Conservation (phyloP, 176 grass and related monocot genomes). For the Secale cereale region DNA sequence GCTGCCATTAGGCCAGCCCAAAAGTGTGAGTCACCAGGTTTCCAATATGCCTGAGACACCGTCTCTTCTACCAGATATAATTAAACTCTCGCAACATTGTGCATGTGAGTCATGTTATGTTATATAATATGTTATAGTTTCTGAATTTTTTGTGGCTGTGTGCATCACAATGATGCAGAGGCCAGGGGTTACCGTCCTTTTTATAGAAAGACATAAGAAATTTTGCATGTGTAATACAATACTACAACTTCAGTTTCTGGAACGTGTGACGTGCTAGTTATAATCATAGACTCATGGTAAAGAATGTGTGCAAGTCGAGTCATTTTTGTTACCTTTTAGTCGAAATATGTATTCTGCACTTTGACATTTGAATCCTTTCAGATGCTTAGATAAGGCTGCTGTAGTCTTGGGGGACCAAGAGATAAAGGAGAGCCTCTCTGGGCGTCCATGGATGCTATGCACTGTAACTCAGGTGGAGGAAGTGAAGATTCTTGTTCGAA, state of each 20-base stretch:
- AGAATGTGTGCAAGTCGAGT: neutral
- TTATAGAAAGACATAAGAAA: neutral
- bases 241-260: neutral
- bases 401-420: constrained; percentile 45
- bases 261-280: neutral
- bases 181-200: no score
- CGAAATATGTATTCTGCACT: neutral
- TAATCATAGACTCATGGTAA: neutral
- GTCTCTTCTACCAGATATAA: neutral
- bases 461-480: constrained; percentile 85
- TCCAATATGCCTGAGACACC: no score
- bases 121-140: neutral
- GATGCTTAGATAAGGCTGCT: constrained; percentile 77
- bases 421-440: constrained; percentile 18
- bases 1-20: no score
- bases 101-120: neutral
- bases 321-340: neutral
- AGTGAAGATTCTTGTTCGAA: constrained; percentile 80
- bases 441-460: constrained; percentile 32
- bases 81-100: neutral
- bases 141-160: no score
- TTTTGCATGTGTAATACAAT: neutral
- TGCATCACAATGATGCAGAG: no score
- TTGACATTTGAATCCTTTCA: constrained; percentile 28
- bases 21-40: no score